Percentiles rank a stretch among this genome's conserved stretches.
These are phyloP conservation scores for Nakaseomyces kungkrabaensis DNA, from an alignment of 1,139 yeast species.

Conservation along the genomic window DNA sequence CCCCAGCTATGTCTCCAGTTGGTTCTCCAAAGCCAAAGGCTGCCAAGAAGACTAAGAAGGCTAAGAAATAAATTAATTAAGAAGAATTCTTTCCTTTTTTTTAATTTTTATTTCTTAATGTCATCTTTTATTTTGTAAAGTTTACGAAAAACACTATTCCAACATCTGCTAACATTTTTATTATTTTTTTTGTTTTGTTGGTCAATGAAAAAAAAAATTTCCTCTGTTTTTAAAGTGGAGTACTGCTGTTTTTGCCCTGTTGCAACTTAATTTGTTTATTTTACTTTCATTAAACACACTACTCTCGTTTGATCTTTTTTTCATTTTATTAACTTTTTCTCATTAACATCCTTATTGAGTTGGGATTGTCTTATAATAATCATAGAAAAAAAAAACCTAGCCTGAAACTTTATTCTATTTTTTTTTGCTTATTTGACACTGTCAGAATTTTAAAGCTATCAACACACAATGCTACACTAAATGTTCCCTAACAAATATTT, in stretches of 20 bases:
- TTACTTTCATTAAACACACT: not conserved
- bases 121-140: not conserved
- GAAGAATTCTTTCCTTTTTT: not conserved
- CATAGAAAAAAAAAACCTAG: too few species aligned
- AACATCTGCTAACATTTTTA: not conserved
- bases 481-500: not conserved
- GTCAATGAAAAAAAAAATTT: too few species aligned
- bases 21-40: conserved; percentile 3
- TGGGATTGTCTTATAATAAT: not conserved
- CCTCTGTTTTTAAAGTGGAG: not conserved
- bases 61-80: conserved; percentile 7
- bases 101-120: conserved; percentile 4
- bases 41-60: conserved; percentile 10
- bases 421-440: not conserved
- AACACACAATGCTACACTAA: not conserved
- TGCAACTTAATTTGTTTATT: not conserved
- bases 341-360: not conserved
- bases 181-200: not conserved
- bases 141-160: not conserved
- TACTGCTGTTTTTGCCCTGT: not conserved
- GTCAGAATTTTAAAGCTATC: not conserved
- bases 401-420: too few species aligned
- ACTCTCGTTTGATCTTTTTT: not conserved
- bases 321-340: not conserved
- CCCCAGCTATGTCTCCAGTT: conserved; percentile 1